Conservation (phyloP, 2,329 filamentous ascomycete species). For the Cytospora piceae region DNA sequence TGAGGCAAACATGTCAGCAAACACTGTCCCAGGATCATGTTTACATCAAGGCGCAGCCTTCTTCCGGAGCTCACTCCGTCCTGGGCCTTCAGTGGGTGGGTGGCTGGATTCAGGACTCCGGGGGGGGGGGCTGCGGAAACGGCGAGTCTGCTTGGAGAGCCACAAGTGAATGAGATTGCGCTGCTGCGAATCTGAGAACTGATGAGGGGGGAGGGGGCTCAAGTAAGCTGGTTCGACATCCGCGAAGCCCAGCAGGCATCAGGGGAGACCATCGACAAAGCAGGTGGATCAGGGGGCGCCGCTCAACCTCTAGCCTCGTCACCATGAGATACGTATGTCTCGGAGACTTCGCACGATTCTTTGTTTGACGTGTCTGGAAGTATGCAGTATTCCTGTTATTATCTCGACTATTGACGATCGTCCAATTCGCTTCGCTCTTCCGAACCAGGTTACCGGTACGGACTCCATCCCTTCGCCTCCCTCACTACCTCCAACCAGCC, state of each 20-base stretch:
- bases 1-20: not conserved
- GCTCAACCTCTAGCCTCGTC: not conserved
- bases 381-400: not conserved
- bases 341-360: not conserved
- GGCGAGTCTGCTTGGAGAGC: not conserved
- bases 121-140: not conserved
- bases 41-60: not conserved
- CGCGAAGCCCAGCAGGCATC: not conserved
- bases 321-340: not conserved
- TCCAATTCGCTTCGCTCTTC: not conserved
- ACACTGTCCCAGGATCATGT: not conserved
- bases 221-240: not conserved
- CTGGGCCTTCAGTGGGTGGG: not conserved
- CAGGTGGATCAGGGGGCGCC: not conserved
- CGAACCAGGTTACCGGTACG: slow-evolving; percentile 1
- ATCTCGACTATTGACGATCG: not conserved
- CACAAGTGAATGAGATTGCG: not conserved
- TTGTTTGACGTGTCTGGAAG: slow-evolving; percentile 10
- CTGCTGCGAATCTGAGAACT: slow-evolving; percentile 12
- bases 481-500: not conserved
- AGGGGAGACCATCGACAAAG: not conserved
- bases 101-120: not conserved
- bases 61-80: not conserved
- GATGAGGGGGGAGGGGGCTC: not conserved
- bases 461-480: not conserved